Evolutionary conservation across 2,329 filamentous ascomycete species (phyloP).

Genomic region (Aspergillus sp.): DNA sequence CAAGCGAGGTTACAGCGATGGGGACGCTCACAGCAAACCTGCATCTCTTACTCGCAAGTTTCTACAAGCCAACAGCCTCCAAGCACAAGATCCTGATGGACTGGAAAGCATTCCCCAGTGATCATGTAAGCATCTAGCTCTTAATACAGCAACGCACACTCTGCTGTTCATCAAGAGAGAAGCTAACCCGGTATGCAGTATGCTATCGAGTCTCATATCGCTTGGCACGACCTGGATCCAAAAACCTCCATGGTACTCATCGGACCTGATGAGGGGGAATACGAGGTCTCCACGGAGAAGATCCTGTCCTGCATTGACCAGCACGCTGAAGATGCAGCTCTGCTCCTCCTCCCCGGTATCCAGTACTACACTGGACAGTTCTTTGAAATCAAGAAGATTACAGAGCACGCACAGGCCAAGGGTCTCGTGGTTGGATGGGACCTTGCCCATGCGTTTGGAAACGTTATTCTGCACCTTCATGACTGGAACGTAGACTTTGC

Average conservation of each 20-base stretch:
- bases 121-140: conserved; percentile 62
- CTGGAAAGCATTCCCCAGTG: conserved; percentile 85
- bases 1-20: conserved; percentile 81
- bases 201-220: conserved; percentile 78
- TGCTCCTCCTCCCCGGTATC: conserved; percentile 81
- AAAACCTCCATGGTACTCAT: conserved; percentile 73
- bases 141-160: neutral
- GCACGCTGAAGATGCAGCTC: conserved; percentile 71
- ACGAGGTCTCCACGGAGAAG: conserved; percentile 69
- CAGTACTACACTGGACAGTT: conserved; percentile 91
- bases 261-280: conserved; percentile 60
- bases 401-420: conserved; percentile 69
- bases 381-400: conserved; percentile 80
- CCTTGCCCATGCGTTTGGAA: conserved; percentile 81
- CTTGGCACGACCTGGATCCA: conserved; percentile 69
- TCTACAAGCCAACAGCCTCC: conserved; percentile 70
- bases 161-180: too few species aligned
- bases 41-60: conserved; percentile 79
- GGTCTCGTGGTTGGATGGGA: conserved; percentile 82
- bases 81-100: conserved; percentile 80
- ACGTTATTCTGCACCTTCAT: conserved; percentile 76
- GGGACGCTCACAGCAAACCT: conserved; percentile 81
- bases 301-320: conserved; percentile 74
- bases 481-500: conserved; percentile 91
- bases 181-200: conserved; percentile 58